Base-by-base conservation (phyloP, 441 rosid genomes). In the Adansonia madagascariensis region DNA sequence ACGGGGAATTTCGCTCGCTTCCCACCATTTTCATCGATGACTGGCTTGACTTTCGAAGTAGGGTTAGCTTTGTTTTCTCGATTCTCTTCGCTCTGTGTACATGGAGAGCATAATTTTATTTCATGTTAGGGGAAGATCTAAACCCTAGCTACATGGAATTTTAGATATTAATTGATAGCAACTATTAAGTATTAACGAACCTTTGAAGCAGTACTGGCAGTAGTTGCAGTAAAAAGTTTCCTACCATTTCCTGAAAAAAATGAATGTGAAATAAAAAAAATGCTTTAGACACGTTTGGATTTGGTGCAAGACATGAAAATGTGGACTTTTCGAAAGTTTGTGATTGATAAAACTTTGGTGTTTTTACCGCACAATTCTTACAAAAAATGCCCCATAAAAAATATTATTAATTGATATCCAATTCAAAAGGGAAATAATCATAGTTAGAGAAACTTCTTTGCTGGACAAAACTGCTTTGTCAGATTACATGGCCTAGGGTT, bases 161-260 rank as follows among this genome's bases (percentile, higher is more conserved):
- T 56, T 41, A 35, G 0, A 68, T 60, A 64, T 35, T 24, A 49
- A 22, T 27, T 72, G 11, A 10, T 43, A 41, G 20, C 44, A 24
- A 39, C 43, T 35, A 35, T 35, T 35, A 35, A 53, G 6, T 71
- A 65, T 64, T 39, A n/a, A 65, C 70, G 35, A 67, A 67, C 89
- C 87, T 84, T 74, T 17, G 81, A 2, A 69, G 75, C 14, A 49
- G 78, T 55, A 27, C 78, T 39, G 27, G 79, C 55, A 50, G 72
- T 39, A 60, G 57, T 75, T 14, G 80, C 78, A 61, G 79, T 61
- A 17, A 74, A 62, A 69, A 81, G 87, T 83, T 83, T 83, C 81
- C 84, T 85, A 75, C 47, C 69, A 43, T 46, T 78, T 80, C 83
- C 86, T 86, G 86, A 83, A 85, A 73, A 74, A 74, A 75, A 80